Evolutionary conservation across 805 yeast genomes (phyloP), one percentile per base, ranked within the genome.

Genomic region (Nakazawaea holstii): DNA sequence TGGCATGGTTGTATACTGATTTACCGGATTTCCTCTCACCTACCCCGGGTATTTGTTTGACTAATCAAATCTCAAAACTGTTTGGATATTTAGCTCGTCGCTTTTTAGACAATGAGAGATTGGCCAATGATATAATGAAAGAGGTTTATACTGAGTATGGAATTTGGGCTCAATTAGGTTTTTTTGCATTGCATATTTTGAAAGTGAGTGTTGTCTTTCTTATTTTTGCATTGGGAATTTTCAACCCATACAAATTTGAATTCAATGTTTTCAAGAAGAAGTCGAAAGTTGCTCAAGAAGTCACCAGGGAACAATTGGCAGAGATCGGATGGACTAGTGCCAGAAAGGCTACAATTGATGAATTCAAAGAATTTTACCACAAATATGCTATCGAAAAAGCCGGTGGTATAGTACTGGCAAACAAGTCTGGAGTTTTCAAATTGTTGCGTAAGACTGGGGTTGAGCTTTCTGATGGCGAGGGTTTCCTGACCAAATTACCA

Each of bases 311-410:
- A 14, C 70, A 76, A 49, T 74, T 91, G 56, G 55, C 80, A 31
- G 65, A 66, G 4, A 68, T 91, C 55, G 98, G 98, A 42, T 94
- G 98, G 98, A 89, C 97, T n/a, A 96, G 97, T 46, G 76, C 94
- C 24, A 84, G 82, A 64, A 82, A 82, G 55, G 84, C 84, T 11
- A 74, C 83, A 17, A 68, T 79, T 27, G 84, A 79, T 35, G 89
- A 80, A 53, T 92, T 84, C 74, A 78, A 77, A 58, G 84, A 81
- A 52, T 73, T 68, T 57, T 84, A 80, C 72, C 80, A 92, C 58
- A 79, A 82, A 43, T 68, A 66, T 55, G 74, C 76, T 58, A 78
- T 86, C 60, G 76, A 80, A 54, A 72, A 77, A 57, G 77, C 72
- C 55, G 97, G 96, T 49, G 87, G 89, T 24, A 71, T 87, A 56